phyloP scores from a whole-genome alignment of 177 flowering plant species.

The Tripterygium wilfordii region DNA sequence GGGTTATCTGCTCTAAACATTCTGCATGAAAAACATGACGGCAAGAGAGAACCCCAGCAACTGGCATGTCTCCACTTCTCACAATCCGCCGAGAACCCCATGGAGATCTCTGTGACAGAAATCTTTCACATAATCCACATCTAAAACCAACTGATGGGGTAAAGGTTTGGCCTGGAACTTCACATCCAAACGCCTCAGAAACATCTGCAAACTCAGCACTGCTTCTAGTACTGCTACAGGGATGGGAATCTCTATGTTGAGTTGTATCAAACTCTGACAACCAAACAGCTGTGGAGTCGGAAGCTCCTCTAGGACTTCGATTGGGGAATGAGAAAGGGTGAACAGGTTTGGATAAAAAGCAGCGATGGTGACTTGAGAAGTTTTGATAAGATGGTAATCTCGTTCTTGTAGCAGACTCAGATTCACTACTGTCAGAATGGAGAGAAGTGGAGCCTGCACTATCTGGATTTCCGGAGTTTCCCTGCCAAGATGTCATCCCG shows the following conservation, averaged over 20 bases:
- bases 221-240: slow-evolving; percentile 66
- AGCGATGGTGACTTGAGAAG: slow-evolving; percentile 54
- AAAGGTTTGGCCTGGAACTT: slow-evolving; percentile 17
- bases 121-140: slow-evolving; percentile 5
- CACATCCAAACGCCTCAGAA: slow-evolving; percentile 58
- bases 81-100: slow-evolving; percentile 1
- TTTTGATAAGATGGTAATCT: slow-evolving; percentile 39
- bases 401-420: slow-evolving; percentile 40
- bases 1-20: slow-evolving; percentile 2
- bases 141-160: slow-evolving; percentile 36
- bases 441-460: slow-evolving; percentile 62
- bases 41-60: not conserved
- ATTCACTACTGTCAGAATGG: slow-evolving; percentile 74
- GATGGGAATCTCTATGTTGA: slow-evolving; percentile 38
- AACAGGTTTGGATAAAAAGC: slow-evolving; percentile 79
- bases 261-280: slow-evolving; percentile 35
- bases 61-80: slow-evolving; percentile 3
- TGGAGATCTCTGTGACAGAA: not conserved
- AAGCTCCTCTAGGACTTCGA: too few relatives aligned
- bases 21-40: slow-evolving; percentile 4
- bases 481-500: slow-evolving; percentile 32
- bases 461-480: slow-evolving; percentile 45
- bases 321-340: slow-evolving; percentile 71
- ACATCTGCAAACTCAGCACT: slow-evolving; percentile 61
- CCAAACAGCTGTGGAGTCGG: slow-evolving; percentile 17